Evolutionary conservation across 2,329 filamentous ascomycete genomes (phyloP), one percentile per base, ranked within the genome.

Genomic region (Knoxdaviesia proteae): DNA sequence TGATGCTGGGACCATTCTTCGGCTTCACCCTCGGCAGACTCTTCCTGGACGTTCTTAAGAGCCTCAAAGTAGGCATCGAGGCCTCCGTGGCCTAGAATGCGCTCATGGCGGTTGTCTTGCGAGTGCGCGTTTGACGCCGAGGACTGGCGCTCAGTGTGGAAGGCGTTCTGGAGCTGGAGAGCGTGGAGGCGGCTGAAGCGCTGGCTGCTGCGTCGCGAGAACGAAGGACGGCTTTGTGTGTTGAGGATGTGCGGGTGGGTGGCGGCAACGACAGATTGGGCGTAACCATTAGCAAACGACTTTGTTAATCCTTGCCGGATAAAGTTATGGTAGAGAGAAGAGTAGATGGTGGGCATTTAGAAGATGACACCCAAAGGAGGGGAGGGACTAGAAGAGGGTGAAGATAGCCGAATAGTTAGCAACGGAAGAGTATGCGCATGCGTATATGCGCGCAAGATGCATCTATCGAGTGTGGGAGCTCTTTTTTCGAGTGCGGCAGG

Each of bases 201-300:
- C 50, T 64, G 67, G 54, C 61, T 68, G 52, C 67, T 69, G 54
- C 68, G 69, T 52, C 71, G 69, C 47, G 65, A 69, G 54, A 75
- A 78, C 53, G 70, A 71, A 48, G 71, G 71, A 51, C 73, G 69
- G 58, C 72, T 76, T 59, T 75, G 84, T 58, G 65, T 77, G 70
- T 77, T 84, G 72, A 69, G 74, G 71, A 66, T 80, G 78, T 71
- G 68, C 44, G 72, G 73, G 49, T 94, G 86, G 49, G 84, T 84
- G 54, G 86, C 88, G 56, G 90, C 90, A 64, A 98, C 86, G 64
- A 96, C 80, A 49, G 87, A 94, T 61, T 96, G 88, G 54, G 87
- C 87, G 73, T 94, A 96, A 64, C 88, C 88, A 74, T 96, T 84
- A 61, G 84, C 88, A 61, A 96, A 81, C 56, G 87, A 86, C 69